Base-by-base conservation (phyloP, 2,329 filamentous ascomycete species). In the Claviceps maximensis region DNA sequence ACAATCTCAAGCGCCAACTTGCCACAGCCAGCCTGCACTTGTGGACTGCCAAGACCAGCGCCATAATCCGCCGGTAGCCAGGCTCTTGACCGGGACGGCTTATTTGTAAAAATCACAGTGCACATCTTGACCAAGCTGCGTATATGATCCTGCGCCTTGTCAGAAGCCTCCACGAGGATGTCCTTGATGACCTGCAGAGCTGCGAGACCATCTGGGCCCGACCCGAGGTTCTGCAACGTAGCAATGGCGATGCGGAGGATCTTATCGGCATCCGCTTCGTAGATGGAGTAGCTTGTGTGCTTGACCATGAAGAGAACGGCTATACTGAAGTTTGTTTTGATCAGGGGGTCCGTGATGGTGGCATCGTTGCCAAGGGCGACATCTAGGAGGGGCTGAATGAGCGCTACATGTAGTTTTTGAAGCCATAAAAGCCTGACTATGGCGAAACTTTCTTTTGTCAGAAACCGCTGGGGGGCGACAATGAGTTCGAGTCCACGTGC, bases 201-300 rank as follows among this genome's bases (percentile, higher is more conserved):
- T 0, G 73, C 69, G 41, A 71, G 66, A 15, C 72, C 71, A 54
- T 80, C 77, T 1, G 66, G 61, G 4, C 69, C 69, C 13, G 65
- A 56, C 4, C 68, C 65, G 9, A 72, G 65, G 19, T 66, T 74
- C 52, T 70, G 69, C 6, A 78, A 65, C 0, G 72, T 69, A 0
- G 70, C 70, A 33, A 82, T 72, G 6, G 74, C 69, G 17, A 80
- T 66, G 9, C 74, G 71, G 3, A 78, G 64, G 6, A 81, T 67
- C 33, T 65, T 62, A 4, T 68, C 68, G 1, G 71, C 64, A 49
- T 82, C 77, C 17, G 74, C 71, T 45, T 78, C 71, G 61, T 78
- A 82, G 19, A 79, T 70, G 2, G 69, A 61, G 51, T 74, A 78
- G 19, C 64, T 65, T 54, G 80, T 70, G 59, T 78, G 71, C 55